phyloP scores from a whole-genome alignment of 2,329 filamentous ascomycete genomes.

The Pseudopyricularia cyperi region DNA sequence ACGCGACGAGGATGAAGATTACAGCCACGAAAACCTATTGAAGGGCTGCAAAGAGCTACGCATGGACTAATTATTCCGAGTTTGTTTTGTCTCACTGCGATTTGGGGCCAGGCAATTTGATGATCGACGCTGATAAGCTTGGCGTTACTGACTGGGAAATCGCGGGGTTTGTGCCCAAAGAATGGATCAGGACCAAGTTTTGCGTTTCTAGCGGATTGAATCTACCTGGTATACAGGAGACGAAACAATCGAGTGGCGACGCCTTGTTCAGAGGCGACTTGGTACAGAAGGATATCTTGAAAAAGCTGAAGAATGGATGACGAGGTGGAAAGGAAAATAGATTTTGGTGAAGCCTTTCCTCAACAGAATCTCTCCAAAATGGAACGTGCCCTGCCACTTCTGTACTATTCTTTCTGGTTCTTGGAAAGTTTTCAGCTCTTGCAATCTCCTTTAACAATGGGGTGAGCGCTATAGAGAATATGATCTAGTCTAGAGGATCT shows the following conservation, averaged over 20 bases:
- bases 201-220: background rate
- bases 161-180: background rate
- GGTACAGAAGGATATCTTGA: background rate
- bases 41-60: background rate
- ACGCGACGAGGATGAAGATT: too few species aligned
- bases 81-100: background rate
- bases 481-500: too few species aligned
- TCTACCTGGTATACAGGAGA: background rate
- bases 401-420: too few species aligned
- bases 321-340: background rate
- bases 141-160: background rate
- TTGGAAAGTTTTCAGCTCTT: too few species aligned
- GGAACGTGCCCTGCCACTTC: too few species aligned
- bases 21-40: too few species aligned
- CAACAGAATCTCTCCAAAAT: too few species aligned
- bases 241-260: background rate
- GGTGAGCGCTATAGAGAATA: too few species aligned
- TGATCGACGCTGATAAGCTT: background rate
- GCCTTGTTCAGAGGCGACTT: background rate
- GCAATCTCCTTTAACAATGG: too few species aligned
- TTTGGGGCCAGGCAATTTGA: background rate
- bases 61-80: background rate
- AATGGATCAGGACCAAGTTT: background rate
- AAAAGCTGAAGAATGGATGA: background rate
- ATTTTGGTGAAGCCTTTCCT: too few species aligned